Base-by-base conservation (phyloP, 2,329 filamentous ascomycete species). In the Plenodomus biglobosus region DNA sequence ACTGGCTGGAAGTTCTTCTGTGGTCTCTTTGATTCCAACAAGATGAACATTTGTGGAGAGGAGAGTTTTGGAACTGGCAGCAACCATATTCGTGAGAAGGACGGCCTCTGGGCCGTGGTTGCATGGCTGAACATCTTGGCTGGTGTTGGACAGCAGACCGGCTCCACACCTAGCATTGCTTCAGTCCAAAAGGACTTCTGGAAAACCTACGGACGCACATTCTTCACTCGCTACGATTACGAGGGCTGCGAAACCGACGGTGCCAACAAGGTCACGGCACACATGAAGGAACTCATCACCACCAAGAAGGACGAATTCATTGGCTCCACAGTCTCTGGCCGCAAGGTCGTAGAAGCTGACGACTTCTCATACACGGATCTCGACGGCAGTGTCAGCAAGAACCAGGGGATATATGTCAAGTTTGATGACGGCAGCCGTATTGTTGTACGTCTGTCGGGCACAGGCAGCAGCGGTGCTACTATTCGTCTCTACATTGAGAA, bases 1-100 rank as follows among this genome's bases (percentile, higher is more conserved):
- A 99, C 94, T 1, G 94, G 94, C 66, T 99, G 94, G 94, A 97
- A 96, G 81, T 96, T 90, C 77, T 99, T 94, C 39, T 99, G 97
- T 71, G 94, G 94, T 53, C 94, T 95, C 36, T 96, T 91, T 58
- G 94, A 95, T 47, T 83, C 97, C 58, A 92, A 99, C 75, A 99
- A 99, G 84, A 99, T 99, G 94, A 97, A 94, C 68, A 99, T 99
- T 72, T 99, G 94, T 70, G 94, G 94, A 50, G 94, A 99, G 77
- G 94, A 99, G 81, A 94, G 88, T 58, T 99, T 99, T 73, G 94
- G 94, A 60, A 99, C 94, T 10, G 94, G 94, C 34, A 95, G 89
- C 75, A 96, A 99, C 80, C 94, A 99, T 76, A 96, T 99, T 69
- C 90, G 94, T 63, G 94, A 99, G 80, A 99, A 99, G 83, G 94